Evolutionary conservation across 768 basidiomycete species (phyloP), one percentile per base, ranked within the genome.

Genomic region (Serendipita vermifera): DNA sequence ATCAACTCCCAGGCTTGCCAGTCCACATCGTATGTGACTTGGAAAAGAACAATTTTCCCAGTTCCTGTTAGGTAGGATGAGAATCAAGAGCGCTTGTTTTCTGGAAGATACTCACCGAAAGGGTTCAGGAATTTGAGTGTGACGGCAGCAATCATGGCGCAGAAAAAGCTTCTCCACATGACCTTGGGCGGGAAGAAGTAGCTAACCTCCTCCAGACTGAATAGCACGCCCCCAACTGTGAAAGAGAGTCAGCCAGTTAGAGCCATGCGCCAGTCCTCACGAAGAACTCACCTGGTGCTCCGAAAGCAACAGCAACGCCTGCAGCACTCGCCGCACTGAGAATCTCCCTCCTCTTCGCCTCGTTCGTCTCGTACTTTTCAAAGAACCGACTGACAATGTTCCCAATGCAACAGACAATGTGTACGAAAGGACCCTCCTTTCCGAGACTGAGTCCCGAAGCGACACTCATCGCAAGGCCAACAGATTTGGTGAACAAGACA

Each of bases 161-260:
- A 75, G 66, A 70, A 72, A 63, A 71, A 72, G 22, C 64, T 71
- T 39, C 41, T 55, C 58, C 58, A 59, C 58, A 59, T 59, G 7
- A 59, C 86, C 74, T 96, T 96, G 0, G 93, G 85, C 11, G 94
- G 96, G 67, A 97, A 98, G 70, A 88, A 98, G 67, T 94, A 94
- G 3, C 86, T 88, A 4, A 94, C 92, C 67, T 98, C 94, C 68
- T 98, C 94, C 61, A 97, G 70, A 60, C 89, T 89, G 68, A 94
- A 94, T 54, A 94, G 66, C 1, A 88, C 90, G 11, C 91, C 90
- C 22, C 90, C 94, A 41, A 99, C 88, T n/a, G n/a, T n/a, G n/a
- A n/a, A n/a, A n/a, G n/a, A n/a, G n/a, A n/a, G n/a, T n/a, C n/a
- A n/a, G n/a, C n/a, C n/a, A n/a, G n/a, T n/a, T n/a, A n/a, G n/a